Conservation (phyloP, 441 rosid species). For the Viola pubescens region DNA sequence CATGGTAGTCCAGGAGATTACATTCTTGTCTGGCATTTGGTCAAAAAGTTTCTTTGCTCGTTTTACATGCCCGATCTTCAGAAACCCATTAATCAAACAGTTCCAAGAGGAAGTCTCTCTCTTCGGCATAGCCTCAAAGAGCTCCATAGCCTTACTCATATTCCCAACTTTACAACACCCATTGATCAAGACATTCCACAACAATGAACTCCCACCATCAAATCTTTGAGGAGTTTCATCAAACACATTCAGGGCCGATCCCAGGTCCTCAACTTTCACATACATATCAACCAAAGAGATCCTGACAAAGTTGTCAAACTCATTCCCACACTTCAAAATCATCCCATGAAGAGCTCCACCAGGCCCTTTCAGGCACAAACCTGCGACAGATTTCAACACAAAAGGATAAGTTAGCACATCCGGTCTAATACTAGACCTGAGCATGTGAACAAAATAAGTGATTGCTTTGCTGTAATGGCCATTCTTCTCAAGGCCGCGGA, state of each 20-base stretch:
- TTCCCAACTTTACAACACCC: slow-evolving; percentile 44
- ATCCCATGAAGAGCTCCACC: slow-evolving; percentile 38
- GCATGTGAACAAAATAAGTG: slow-evolving; percentile 43
- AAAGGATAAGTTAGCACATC: slow-evolving; percentile 49
- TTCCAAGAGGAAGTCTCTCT: slow-evolving; percentile 47
- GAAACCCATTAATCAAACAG: slow-evolving; percentile 51
- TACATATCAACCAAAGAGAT: slow-evolving; percentile 46
- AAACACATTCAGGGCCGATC: slow-evolving; percentile 37
- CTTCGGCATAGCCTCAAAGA: slow-evolving; percentile 44
- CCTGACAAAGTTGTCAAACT: slow-evolving; percentile 40
- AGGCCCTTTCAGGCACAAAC: slow-evolving; percentile 28
- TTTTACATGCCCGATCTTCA: slow-evolving; percentile 28
- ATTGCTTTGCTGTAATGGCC: slow-evolving; percentile 25
- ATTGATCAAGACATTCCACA: slow-evolving; percentile 63
- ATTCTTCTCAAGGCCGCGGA: slow-evolving; percentile 44
- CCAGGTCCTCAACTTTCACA: slow-evolving; percentile 29
- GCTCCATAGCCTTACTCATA: slow-evolving; percentile 37
- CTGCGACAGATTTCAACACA: slow-evolving; percentile 37
- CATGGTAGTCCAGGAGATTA: slow-evolving; percentile 53
- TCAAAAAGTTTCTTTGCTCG: slow-evolving; percentile 40
- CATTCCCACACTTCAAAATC: slow-evolving; percentile 33
- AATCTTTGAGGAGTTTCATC: slow-evolving; percentile 50
- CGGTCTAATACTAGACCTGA: slow-evolving; percentile 35
- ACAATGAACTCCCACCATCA: slow-evolving; percentile 27
- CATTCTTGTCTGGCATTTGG: slow-evolving; percentile 38